Evolutionary conservation across 352 stramenopile genomes (phyloP).

Genomic region (Thraustochytrium striatum): DNA sequence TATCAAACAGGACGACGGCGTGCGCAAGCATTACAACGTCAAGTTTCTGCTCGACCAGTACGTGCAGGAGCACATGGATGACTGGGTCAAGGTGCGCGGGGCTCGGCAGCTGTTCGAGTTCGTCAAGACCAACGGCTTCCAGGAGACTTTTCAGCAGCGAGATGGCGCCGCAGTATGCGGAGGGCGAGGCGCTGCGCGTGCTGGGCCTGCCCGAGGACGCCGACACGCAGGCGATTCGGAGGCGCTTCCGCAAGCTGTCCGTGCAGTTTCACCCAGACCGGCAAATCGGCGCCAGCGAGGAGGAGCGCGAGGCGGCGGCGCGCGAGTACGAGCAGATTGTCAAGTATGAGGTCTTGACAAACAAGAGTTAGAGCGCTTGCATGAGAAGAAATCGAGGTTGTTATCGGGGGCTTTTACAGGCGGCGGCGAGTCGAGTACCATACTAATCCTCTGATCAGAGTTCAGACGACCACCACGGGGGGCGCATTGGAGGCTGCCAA

Average conservation of each 20-base stretch:
- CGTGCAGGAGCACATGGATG: neutral
- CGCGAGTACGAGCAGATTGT: neutral
- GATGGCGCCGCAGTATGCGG: neutral
- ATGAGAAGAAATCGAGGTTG: neutral
- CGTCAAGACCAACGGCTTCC: neutral
- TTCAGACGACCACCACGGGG: slow-evolving; percentile 38
- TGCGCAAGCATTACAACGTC: neutral
- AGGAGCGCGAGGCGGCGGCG: neutral
- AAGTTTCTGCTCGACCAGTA: neutral
- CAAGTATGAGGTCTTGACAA: neutral
- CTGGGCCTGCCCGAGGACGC: neutral
- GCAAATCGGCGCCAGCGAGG: neutral
- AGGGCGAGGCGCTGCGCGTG: neutral
- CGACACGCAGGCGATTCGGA: neutral
- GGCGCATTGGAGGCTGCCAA: slow-evolving; percentile 1
- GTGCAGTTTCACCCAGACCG: neutral
- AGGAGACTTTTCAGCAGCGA: neutral
- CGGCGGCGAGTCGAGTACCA: neutral
- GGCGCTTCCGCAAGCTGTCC: neutral
- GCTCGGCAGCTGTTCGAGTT: neutral
- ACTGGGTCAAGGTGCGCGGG: neutral
- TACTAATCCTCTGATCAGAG: neutral
- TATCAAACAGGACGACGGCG: neutral
- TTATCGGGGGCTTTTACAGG: neutral
- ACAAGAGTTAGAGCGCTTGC: neutral